Evolutionary conservation across 2,329 filamentous ascomycete genomes (phyloP), one percentile per base, ranked within the genome.

Genomic region (Fusarium sp.): DNA sequence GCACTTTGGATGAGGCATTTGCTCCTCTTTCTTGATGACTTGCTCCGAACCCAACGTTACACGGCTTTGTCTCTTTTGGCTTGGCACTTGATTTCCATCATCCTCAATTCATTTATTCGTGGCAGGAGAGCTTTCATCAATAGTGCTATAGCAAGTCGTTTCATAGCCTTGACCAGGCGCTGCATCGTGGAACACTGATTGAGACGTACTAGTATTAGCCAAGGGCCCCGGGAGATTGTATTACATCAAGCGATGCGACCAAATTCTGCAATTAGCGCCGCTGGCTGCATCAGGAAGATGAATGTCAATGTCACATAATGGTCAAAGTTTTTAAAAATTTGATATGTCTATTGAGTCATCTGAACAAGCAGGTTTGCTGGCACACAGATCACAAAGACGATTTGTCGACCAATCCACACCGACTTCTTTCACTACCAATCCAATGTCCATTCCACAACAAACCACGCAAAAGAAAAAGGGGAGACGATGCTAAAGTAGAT

Each of bases 141-240:
- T 69, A 43, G 52, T 57, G 52, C 44, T 52, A 39, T 46, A 59
- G 53, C 58, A 59, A 65, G 58, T 56, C 48, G 73, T 75, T 75
- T 75, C 73, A 75, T 58, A 68, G 53, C 68, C 71, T 66, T 67
- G 71, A 48, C 25, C 25, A 56, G 25, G 45, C 51, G 49, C 55
- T 37, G 58, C 56, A 57, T 62, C 63, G 55, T 73, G 54, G 63
- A 55, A 66, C 59, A 26, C 51, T 67, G 62, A 65, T 62, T 67
- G 55, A 56, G 60, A 62, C 60, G 57, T 69, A 49, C 55, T 45
- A 63, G 55, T 46, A n/a, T n/a, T n/a, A 51, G 55, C 34, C 55
- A 67, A 62, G 62, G 59, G 58, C 54, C 34, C 52, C 37, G 52
- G 73, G 69, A 75, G 68, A 75, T 75, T 75, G 61, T 67, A 23